Conservation (phyloP, 768 basidiomycete genomes). For the Cubamyces sp. region DNA sequence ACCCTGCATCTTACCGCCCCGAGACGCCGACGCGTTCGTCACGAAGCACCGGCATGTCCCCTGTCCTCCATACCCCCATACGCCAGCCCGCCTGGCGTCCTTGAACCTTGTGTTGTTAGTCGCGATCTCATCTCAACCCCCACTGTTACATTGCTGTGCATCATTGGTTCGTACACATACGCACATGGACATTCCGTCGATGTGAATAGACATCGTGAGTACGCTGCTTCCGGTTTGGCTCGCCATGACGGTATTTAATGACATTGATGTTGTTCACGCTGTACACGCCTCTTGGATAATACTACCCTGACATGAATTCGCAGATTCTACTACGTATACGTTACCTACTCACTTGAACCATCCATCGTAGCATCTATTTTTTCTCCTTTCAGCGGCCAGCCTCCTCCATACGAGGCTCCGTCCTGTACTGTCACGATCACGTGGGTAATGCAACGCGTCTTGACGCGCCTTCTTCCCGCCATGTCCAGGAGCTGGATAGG, state of each 20-base stretch:
- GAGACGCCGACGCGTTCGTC: slow-evolving; percentile 69
- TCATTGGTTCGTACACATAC: slow-evolving; percentile 5
- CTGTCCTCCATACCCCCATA: slow-evolving; percentile 48
- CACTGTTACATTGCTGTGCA: slow-evolving; percentile 19
- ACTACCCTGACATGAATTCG: background rate
- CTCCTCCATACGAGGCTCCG: background rate
- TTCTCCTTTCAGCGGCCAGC: background rate
- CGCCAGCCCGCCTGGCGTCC: slow-evolving; percentile 71
- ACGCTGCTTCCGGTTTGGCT: slow-evolving; percentile 5
- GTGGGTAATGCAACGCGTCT: slow-evolving; percentile 12
- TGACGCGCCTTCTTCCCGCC: background rate
- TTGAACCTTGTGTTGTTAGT: slow-evolving; percentile 33
- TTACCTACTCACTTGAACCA: background rate
- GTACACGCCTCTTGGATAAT: slow-evolving; percentile 19
- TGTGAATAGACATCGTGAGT: slow-evolving; percentile 21
- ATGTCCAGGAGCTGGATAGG: background rate
- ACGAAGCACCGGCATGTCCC: slow-evolving; percentile 41
- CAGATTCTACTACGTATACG: slow-evolving; percentile 2
- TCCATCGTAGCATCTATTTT: background rate
- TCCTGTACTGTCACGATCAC: slow-evolving; percentile 9
- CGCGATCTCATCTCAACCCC: background rate
- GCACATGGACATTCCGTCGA: slow-evolving; percentile 12
- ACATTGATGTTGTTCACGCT: slow-evolving; percentile 26
- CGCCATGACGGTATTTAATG: slow-evolving; percentile 24
- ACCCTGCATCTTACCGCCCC: slow-evolving; percentile 54